Base-by-base conservation (phyloP, 2,329 filamentous ascomycete species). In the Colletotrichum sp. region DNA sequence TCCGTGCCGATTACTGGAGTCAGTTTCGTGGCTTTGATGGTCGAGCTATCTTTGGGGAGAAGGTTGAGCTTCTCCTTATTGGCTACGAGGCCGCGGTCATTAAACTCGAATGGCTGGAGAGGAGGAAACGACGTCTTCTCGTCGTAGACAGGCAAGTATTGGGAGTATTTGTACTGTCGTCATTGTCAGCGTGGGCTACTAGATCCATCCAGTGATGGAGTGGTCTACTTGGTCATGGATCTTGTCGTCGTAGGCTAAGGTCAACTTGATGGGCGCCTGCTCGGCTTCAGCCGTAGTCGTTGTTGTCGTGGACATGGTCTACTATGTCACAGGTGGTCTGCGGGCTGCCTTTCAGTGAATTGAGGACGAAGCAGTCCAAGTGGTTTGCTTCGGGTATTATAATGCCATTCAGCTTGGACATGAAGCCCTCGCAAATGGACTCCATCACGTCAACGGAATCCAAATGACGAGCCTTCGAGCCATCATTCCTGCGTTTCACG, bases 271-370 rank as follows among this genome's bases (percentile, higher is more conserved):
- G 12, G 74, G 52, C 5, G 39, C 56, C 30, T 34, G 32, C 2
- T 71, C 10, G 12, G 55, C 43, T 16, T 74, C 71, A 32, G 12
- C 32, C 93, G 34, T 97, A 89, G 80, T 93, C 94, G 83, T 98
- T 94, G 4, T 95, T 95, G 81, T 97, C 97, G 89, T 96, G 98
- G 76, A 98, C 88, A 84, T 93, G 98, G 76, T 95, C 93, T 10
- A 27, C 2, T 52, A 6, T 16, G 18, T 13, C 5, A 6, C 7
- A 9, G 18, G n/a, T 12, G 27, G 15, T 32, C 6, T n/a, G 13
- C 3, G 5, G 0, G 1, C 4, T 62, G 3, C 0, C 48, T 25
- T 55, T 39, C 16, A 2, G 6, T 9, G 8, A 22, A 1, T 9
- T 34, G 28, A 62, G 30, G 0, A 22, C n/a, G 58, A 0, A 5